Conservation (phyloP, 305 asterid genomes). For the Fraxinus greggii region DNA sequence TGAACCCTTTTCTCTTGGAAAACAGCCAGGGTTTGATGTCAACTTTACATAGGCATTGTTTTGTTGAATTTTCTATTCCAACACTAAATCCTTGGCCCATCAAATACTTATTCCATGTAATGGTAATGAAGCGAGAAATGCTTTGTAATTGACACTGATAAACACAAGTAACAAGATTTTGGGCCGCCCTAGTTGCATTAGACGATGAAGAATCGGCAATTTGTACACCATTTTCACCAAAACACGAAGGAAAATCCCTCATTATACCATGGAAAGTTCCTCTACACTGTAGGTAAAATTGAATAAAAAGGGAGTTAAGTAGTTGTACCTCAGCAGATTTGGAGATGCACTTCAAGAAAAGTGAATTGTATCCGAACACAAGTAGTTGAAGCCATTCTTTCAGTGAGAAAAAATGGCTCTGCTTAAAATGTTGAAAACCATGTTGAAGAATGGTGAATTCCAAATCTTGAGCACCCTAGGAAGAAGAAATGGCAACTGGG, state of each 20-base stretch:
- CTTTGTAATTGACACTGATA: slow-evolving; percentile 42
- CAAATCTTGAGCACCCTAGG: not conserved
- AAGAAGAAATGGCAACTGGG: not conserved
- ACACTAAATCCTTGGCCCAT: slow-evolving; percentile 61
- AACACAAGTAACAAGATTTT: slow-evolving; percentile 55
- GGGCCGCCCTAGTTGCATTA: slow-evolving; percentile 37
- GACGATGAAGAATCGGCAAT: slow-evolving; percentile 43
- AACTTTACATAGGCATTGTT: slow-evolving; percentile 17
- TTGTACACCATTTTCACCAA: slow-evolving; percentile 63
- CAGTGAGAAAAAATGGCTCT: not conserved
- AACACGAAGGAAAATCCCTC: slow-evolving; percentile 75
- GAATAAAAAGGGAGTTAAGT: not conserved
- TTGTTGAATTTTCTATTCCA: slow-evolving; percentile 40
- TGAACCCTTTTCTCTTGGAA: slow-evolving; percentile 60
- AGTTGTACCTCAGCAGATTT: not conserved
- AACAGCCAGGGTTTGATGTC: slow-evolving; percentile 73
- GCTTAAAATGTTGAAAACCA: not conserved
- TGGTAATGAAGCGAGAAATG: slow-evolving; percentile 49
- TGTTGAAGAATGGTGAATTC: not conserved
- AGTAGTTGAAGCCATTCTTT: not conserved
- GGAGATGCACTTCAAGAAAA: not conserved
- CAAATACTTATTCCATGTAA: slow-evolving; percentile 58
- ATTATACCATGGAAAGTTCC: slow-evolving; percentile 23
- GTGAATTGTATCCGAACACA: not conserved
- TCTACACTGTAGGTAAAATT: not conserved